Base-by-base conservation (phyloP, 2,329 filamentous ascomycete species). In the Lachnellula willkommii region DNA sequence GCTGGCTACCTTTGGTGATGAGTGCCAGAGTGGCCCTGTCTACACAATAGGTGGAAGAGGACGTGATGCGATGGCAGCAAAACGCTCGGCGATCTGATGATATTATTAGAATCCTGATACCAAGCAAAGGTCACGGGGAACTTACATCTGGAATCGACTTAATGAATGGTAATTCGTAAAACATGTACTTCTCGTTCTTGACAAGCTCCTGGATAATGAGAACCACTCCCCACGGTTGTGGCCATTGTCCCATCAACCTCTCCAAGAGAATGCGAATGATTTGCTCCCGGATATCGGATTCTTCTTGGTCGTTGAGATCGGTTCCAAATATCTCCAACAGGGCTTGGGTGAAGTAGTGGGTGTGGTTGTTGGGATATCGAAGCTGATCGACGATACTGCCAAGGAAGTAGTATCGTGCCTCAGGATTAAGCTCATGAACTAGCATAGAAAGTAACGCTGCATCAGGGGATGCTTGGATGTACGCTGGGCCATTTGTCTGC, bases 191-290 rank as follows among this genome's bases (percentile, higher is more conserved):
- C 53, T 89, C 86, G 70, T 95, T 96, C 78, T 95, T 95, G 63
- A 95, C 79, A 55, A 99, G 80, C 75, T 97, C 94, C 60, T 94
- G 76, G 59, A 95, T 81, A 37, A 91, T 93, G 60, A 92, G 86
- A 70, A 96, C 86, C 45, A 99, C 76, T 12, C 95, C 95, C 93
- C 93, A 97, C 17, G 95, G 93, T 70, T 97, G 93, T 52, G 93
- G 93, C 75, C 92, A 90, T 71, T 90, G 90, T 22, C 90, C 88
- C 57, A 95, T 83, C 47, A 96, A 77, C 49, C 94, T 84, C 77
- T 99, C 94, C 39, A 96, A 78, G 47, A 99, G 77, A 24, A 96
- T 85, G 47, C 93, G 84, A 52, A 90, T 90, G 56, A 99, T 93
- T 70, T 95, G 90, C 74, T 97, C 88, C 37, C 93, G 89, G 48